A percentile compares a stretch with the other conserved stretches of the same genome.
phyloP scores from a whole-genome alignment of 352 stramenopile species.

The Phytopythium kandeliae region DNA sequence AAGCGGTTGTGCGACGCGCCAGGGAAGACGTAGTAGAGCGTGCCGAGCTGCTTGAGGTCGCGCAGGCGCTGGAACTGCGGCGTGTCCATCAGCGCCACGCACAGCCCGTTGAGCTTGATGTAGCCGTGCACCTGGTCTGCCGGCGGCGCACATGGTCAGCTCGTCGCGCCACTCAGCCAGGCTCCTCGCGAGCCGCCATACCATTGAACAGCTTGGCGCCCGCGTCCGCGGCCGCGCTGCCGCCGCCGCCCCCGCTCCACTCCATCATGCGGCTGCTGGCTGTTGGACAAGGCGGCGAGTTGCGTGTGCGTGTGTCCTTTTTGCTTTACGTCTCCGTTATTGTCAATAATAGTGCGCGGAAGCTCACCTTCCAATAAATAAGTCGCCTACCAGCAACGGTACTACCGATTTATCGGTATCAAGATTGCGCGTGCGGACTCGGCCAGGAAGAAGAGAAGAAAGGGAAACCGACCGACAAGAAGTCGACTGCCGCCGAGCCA shows the following conservation, averaged over 20 bases:
- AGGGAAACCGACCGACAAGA: too few relatives aligned
- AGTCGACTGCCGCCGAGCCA: neutral
- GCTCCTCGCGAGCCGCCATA: conserved; percentile 6
- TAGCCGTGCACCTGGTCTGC: conserved; percentile 79
- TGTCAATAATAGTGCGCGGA: too few relatives aligned
- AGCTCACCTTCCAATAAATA: too few relatives aligned
- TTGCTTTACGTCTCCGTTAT: too few relatives aligned
- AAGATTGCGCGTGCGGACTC: neutral
- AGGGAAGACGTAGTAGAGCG: conserved; percentile 83
- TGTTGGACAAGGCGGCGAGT: too few relatives aligned
- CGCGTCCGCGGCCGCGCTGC: conserved; percentile 14
- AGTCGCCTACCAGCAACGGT: too few relatives aligned
- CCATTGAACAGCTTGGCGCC: conserved; percentile 65
- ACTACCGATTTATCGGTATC: neutral
- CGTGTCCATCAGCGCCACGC: conserved; percentile 88
- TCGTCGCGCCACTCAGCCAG: too few relatives aligned
- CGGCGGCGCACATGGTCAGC: too few relatives aligned
- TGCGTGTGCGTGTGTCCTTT: too few relatives aligned
- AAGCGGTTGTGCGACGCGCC: conserved; percentile 93
- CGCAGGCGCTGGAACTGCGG: conserved; percentile 94
- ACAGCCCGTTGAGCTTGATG: conserved; percentile 72
- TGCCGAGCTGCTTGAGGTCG: conserved; percentile 93
- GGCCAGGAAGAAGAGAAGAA: too few relatives aligned
- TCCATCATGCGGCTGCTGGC: too few relatives aligned
- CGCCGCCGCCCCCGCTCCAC: neutral